Conservation (phyloP, 805 yeast species). For the Alloascoidea africana region DNA sequence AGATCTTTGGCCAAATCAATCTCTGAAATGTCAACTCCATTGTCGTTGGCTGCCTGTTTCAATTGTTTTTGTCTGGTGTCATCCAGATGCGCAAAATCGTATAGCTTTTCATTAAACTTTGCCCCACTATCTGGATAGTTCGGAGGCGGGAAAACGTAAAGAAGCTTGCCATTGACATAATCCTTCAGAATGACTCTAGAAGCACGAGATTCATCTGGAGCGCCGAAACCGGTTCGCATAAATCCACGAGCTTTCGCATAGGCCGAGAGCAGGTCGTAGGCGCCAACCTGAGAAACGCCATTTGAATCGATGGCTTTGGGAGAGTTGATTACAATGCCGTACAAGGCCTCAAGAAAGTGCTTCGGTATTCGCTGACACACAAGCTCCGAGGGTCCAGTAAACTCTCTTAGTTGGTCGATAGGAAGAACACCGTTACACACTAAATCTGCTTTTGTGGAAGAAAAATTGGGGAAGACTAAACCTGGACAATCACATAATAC, state of each 20-base stretch:
- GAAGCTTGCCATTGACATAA: slow-evolving; percentile 81
- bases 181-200: slow-evolving; percentile 86
- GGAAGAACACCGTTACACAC: slow-evolving; percentile 99
- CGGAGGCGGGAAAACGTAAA: slow-evolving; percentile 86
- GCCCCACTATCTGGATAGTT: slow-evolving; percentile 39
- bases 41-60: slow-evolving; percentile 33
- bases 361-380: slow-evolving; percentile 86
- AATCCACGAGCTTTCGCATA: slow-evolving; percentile 95
- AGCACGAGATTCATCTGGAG: slow-evolving; percentile 93
- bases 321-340: slow-evolving; percentile 80
- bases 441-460: slow-evolving; percentile 89
- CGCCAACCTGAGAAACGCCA: slow-evolving; percentile 41
- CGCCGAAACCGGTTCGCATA: slow-evolving; percentile 85
- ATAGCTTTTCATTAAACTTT: slow-evolving; percentile 68
- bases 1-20: slow-evolving; percentile 60
- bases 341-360: slow-evolving; percentile 74
- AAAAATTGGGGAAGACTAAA: slow-evolving; percentile 94
- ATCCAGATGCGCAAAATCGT: slow-evolving; percentile 48
- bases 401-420: slow-evolving; percentile 90
- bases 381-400: slow-evolving; percentile 73
- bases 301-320: slow-evolving; percentile 54
- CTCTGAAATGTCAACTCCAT: slow-evolving; percentile 31
- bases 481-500: slow-evolving; percentile 98
- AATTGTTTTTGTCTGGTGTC: slow-evolving; percentile 60
- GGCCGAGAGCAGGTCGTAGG: slow-evolving; percentile 77